Evolutionary conservation across 2,329 filamentous ascomycete species (phyloP), one percentile per base, ranked within the genome.

Genomic region (Fusarium sp.): DNA sequence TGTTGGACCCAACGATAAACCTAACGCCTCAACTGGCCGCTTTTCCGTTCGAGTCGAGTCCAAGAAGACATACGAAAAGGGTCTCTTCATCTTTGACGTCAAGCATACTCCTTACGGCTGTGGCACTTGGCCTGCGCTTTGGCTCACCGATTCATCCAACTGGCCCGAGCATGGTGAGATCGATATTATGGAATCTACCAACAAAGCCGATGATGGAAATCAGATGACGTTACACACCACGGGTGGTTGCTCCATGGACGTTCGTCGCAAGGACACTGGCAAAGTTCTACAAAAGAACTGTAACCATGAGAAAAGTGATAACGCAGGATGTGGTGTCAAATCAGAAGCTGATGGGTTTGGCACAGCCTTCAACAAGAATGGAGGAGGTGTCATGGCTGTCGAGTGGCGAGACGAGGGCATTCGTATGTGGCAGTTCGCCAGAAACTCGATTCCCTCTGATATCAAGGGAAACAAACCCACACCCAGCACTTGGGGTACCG

Each of bases 81-180:
- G 88, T 0, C 84, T 91, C n/a, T 91, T 90, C 78, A 79, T 91
- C 71, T 91, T 91, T 71, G 88, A 91, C 72, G 81, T 91, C 67
- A 82, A 84, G 62, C 88, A 90, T 77, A 86, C 85, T 0, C 89
- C 88, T 0, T 86, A 82, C 70, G 88, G 87, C 41, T 91, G 88
- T 72, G 87, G 83, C 5, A 87, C 84, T 22, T 91, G 87, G 89
- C 87, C 88, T 3, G 84, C 90, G 0, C 82, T 92, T 13, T 92
- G 90, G 90, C 80, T 92, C 8, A 82, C 83, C 0, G 89, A 92
- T 74, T 79, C 82, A 1, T 77, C 75, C 68, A 84, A 88, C 78
- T 90, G 89, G 89, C 89, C 90, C 5, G 70, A 75, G 7, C 82
- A 90, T 66, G 89, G 89, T 60, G 89, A 91, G 75, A 89, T 90